These are phyloP conservation scores for Vitis hybrid DNA, from an alignment of 177 flowering plant species.

Conservation along the genomic window DNA sequence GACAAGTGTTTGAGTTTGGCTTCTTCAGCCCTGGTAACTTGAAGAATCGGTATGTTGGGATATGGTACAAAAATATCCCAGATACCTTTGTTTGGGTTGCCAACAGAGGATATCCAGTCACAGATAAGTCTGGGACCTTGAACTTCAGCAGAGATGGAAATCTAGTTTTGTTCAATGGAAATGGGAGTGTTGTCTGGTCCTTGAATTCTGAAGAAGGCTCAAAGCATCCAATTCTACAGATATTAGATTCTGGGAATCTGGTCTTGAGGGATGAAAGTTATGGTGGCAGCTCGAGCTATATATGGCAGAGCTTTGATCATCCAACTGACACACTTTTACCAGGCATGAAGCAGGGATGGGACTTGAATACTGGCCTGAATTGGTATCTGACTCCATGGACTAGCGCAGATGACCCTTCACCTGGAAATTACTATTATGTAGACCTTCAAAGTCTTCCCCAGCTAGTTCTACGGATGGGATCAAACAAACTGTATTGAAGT, in stretches of 20 bases:
- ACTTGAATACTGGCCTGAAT: slow-evolving; percentile 15
- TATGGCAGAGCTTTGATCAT: slow-evolving; percentile 40
- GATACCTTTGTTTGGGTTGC: slow-evolving; percentile 41
- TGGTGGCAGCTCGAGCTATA: background rate
- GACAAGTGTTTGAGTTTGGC: slow-evolving; percentile 27
- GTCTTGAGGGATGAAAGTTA: slow-evolving; percentile 16
- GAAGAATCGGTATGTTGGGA: slow-evolving; percentile 25
- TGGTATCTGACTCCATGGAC: slow-evolving; percentile 24
- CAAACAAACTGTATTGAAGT: background rate
- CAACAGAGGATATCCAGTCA: slow-evolving; percentile 31
- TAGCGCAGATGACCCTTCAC: slow-evolving; percentile 21
- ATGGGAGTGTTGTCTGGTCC: slow-evolving; percentile 21
- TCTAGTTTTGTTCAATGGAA: slow-evolving; percentile 8
- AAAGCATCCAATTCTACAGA: slow-evolving; percentile 6
- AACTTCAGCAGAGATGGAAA: slow-evolving; percentile 6
- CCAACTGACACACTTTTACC: slow-evolving; percentile 26
- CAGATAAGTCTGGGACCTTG: slow-evolving; percentile 16
- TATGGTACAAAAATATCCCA: slow-evolving; percentile 36
- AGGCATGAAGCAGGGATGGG: slow-evolving; percentile 20
- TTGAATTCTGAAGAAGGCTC: slow-evolving; percentile 4
- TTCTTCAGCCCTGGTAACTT: slow-evolving; percentile 32
- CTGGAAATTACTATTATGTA: slow-evolving; percentile 13
- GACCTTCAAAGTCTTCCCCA: slow-evolving; percentile 16
- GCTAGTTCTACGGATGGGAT: slow-evolving; percentile 4
- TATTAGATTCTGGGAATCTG: slow-evolving; percentile 32